These are phyloP conservation scores for Protomyces inouyei DNA, from an alignment of 1,139 yeast species.

Conservation along the genomic window DNA sequence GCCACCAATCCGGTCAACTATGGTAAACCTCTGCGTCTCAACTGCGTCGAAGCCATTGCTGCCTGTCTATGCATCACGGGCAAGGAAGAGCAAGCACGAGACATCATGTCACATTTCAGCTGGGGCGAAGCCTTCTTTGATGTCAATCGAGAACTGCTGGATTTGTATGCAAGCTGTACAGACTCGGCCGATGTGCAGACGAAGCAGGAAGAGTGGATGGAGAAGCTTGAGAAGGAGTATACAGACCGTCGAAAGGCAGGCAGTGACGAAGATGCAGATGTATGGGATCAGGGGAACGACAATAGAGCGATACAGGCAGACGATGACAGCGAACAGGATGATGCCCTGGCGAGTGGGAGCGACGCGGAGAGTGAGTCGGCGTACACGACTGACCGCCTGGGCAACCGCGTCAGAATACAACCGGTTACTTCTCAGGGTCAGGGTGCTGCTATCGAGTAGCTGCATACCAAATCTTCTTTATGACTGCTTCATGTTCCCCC, in stretches of 20 bases:
- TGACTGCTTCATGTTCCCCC: not conserved
- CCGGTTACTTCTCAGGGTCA: not conserved
- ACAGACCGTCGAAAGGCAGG: conserved; percentile 55
- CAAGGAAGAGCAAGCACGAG: conserved; percentile 79
- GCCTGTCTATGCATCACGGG: conserved; percentile 97
- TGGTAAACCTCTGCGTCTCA: conserved; percentile 92
- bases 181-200: conserved; percentile 67
- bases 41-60: conserved; percentile 96
- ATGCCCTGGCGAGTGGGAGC: not conserved
- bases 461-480: not conserved
- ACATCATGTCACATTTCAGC: conserved; percentile 69
- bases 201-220: conserved; percentile 76
- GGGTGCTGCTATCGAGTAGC: not conserved
- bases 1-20: conserved; percentile 92
- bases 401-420: conserved; percentile 2
- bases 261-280: conserved; percentile 46
- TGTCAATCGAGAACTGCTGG: conserved; percentile 72
- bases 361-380: not conserved
- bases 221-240: conserved; percentile 61
- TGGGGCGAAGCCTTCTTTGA: conserved; percentile 89
- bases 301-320: conserved; percentile 41
- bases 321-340: conserved; percentile 1
- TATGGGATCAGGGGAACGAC: conserved; percentile 76
- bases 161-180: conserved; percentile 69
- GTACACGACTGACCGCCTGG: conserved; percentile 16